Percentiles rank a stretch among this genome's conserved stretches.
Evolutionary conservation across 2,329 filamentous ascomycete species (phyloP).

Genomic region (Ophiostoma sp.): DNA sequence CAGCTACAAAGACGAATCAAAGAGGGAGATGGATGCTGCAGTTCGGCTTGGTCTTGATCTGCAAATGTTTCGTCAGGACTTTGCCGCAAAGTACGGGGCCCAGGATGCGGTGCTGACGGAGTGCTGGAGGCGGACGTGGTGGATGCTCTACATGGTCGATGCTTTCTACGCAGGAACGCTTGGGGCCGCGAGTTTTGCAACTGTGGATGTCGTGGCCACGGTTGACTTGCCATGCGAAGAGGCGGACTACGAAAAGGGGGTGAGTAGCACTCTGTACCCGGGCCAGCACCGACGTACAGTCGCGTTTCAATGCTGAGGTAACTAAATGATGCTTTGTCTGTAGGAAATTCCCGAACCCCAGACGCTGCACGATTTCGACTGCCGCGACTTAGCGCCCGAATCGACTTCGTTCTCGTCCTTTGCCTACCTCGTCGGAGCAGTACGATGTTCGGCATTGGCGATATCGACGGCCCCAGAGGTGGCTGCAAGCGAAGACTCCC

Average conservation of each 20-base stretch:
- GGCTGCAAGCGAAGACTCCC: conserved; percentile 33
- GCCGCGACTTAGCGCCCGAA: conserved; percentile 58
- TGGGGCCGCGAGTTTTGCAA: conserved; percentile 34
- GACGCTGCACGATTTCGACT: conserved; percentile 62
- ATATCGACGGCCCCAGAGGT: conserved; percentile 34
- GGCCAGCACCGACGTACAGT: background rate
- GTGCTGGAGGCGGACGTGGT: conserved; percentile 69
- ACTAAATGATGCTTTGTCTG: conserved; percentile 33
- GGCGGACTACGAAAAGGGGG: conserved; percentile 49
- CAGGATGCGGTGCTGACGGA: conserved; percentile 55
- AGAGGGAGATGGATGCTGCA: conserved; percentile 46
- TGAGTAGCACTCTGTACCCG: conserved; percentile 31
- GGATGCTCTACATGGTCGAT: conserved; percentile 66
- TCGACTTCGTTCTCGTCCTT: conserved; percentile 62
- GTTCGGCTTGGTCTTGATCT: conserved; percentile 60
- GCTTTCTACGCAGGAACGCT: conserved; percentile 44
- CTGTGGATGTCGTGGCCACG: conserved; percentile 48
- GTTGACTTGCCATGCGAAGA: conserved; percentile 67
- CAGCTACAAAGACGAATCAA: conserved; percentile 30
- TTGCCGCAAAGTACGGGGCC: conserved; percentile 49
- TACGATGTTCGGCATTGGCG: conserved; percentile 42
- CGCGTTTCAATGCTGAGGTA: background rate
- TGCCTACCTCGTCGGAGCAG: conserved; percentile 65
- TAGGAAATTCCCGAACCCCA: conserved; percentile 44
- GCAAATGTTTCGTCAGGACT: conserved; percentile 58